Conservation (phyloP, 1,284 basidiomycete genomes). For the Trichosporon sp. region DNA sequence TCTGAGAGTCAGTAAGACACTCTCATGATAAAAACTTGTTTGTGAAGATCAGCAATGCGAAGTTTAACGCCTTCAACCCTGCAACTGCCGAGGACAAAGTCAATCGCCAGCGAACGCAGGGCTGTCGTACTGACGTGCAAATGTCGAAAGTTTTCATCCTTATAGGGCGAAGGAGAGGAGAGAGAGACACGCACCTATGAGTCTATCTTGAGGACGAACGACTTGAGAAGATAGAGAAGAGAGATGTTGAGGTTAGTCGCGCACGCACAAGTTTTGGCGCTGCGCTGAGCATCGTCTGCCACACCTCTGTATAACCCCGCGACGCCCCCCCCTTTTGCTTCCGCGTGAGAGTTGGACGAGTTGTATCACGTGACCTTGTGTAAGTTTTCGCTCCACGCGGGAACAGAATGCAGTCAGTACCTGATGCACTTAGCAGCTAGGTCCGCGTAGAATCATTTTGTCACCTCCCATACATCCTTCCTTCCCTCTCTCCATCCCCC, state of each 20-base stretch:
- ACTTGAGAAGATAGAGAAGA: background rate
- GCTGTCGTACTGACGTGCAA: constrained; percentile 42
- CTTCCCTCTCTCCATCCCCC: background rate
- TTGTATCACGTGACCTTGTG: background rate
- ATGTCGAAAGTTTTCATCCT: constrained; percentile 32
- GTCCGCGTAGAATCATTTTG: background rate
- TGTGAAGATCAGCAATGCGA: constrained; percentile 30
- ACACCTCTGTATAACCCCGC: background rate
- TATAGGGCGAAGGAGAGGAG: constrained; percentile 5
- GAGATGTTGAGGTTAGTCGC: background rate
- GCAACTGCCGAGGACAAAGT: constrained; percentile 7
- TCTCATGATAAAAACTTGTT: background rate
- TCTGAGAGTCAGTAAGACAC: background rate
- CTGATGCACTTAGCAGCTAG: background rate
- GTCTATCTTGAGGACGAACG: background rate
- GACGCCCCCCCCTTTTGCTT: background rate
- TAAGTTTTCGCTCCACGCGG: background rate
- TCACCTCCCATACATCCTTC: constrained; percentile 6
- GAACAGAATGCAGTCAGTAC: background rate
- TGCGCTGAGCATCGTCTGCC: background rate
- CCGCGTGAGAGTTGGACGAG: background rate
- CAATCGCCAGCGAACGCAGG: background rate
- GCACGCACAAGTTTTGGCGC: background rate
- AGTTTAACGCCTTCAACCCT: constrained; percentile 27
- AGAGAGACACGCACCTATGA: constrained; percentile 2